These are phyloP conservation scores for Suillus sp. DNA, from an alignment of 768 basidiomycete genomes.

Conservation along the genomic window DNA sequence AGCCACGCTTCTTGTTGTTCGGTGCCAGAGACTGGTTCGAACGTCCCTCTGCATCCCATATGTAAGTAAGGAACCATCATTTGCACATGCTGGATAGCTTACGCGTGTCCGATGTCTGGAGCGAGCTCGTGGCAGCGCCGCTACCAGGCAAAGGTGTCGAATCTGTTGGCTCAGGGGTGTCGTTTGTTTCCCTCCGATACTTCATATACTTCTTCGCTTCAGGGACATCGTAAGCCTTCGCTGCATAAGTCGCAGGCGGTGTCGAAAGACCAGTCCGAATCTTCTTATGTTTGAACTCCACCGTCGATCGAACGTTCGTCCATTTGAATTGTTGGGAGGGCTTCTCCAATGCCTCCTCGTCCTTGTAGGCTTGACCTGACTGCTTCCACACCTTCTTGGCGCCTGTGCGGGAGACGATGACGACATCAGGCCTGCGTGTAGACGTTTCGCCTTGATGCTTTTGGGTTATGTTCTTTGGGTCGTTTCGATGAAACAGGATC, in stretches of 20 bases:
- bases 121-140: neutral
- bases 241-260: too few species aligned
- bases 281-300: conserved; percentile 8
- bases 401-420: neutral
- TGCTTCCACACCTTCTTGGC: neutral
- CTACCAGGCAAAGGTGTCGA: neutral
- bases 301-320: too few species aligned
- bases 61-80: neutral
- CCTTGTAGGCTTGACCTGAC: too few species aligned
- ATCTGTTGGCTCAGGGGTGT: neutral
- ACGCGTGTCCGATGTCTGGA: neutral
- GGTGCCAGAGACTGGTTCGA: neutral
- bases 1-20: neutral
- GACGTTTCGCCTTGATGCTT: neutral
- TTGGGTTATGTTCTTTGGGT: neutral
- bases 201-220: neutral
- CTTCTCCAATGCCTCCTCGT: neutral
- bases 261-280: neutral
- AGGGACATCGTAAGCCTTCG: neutral
- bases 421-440: neutral
- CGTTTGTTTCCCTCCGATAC: neutral
- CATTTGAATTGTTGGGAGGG: neutral
- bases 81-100: neutral
- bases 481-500: neutral
- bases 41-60: neutral